Percentiles rank a stretch among this genome's conserved stretches.
Evolutionary conservation across 2,329 filamentous ascomycete genomes (phyloP).

Genomic region (Colletotrichum navitas): DNA sequence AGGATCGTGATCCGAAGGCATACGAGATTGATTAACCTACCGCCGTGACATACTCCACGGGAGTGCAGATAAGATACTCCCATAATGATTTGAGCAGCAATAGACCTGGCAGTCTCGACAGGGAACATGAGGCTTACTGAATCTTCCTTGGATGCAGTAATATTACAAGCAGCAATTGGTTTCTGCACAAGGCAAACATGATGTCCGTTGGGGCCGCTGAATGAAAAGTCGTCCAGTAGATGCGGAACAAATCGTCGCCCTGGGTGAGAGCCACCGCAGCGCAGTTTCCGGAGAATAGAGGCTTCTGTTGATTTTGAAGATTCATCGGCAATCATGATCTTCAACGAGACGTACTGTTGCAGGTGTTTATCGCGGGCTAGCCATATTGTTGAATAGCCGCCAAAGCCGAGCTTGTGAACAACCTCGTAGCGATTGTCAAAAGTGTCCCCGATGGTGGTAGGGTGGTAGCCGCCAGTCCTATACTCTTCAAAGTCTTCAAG

Average conservation of each 20-base stretch:
- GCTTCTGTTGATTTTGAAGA: background rate
- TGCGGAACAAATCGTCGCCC: background rate
- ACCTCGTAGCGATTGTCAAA: background rate
- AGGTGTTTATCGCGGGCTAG: slow-evolving; percentile 51
- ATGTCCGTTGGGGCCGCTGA: background rate
- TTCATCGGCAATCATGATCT: background rate
- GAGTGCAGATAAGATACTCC: too few relatives aligned
- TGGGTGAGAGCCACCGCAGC: background rate
- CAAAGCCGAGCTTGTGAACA: slow-evolving; percentile 53
- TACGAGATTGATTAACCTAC: too few relatives aligned
- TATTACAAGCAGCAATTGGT: background rate
- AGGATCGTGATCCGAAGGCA: too few relatives aligned
- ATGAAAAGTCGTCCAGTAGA: background rate
- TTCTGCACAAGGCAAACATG: slow-evolving; percentile 5
- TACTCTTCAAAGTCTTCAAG: too few relatives aligned
- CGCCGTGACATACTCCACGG: too few relatives aligned
- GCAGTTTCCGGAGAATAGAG: background rate
- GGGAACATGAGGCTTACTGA: too few relatives aligned
- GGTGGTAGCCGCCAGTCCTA: too few relatives aligned
- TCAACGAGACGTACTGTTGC: slow-evolving; percentile 3
- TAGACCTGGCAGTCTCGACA: too few relatives aligned
- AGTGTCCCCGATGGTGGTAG: background rate
- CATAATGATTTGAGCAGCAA: too few relatives aligned
- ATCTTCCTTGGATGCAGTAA: background rate
- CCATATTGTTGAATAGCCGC: slow-evolving; percentile 56